Base-by-base conservation (phyloP, 2,329 filamentous ascomycete species). In the Verticillium tricorpus region DNA sequence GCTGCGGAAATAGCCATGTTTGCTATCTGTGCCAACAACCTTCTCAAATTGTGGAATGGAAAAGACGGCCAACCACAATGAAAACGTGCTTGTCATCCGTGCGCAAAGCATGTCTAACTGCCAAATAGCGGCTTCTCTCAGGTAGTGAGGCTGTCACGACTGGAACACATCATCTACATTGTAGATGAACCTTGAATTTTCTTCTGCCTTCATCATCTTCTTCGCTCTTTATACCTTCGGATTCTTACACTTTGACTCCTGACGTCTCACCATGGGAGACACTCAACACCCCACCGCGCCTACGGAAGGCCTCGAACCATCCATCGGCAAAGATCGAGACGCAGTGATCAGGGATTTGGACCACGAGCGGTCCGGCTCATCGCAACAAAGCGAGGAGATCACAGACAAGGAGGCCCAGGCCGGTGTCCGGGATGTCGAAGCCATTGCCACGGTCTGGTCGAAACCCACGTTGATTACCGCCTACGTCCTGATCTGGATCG, bases 401-500 rank as follows among this genome's bases (percentile, higher is more conserved):
- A 28, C 14, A 9, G 45, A 52, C 19, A 25, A 52, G 19, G 45
- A 52, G 19, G 45, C 45, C 5, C 45, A 52, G 12, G 45, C 45
- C 3, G 45, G 45, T 52, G 45, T 52, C 22, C 45, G 73, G 60
- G 69, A 74, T 45, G 73, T 78, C 50, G 73, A 81, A 62, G 77
- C 76, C 32, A 72, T 74, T 39, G 76, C 78, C 5, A 67, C 69
- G 7, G 71, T 74, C n/a, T 81, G 77, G 76, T 74, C 75, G 0
- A 75, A 68, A 54, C 67, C 69, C 2, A 69, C 76, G 25, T 69
- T 82, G 15, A 69, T 76, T 9, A 59, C 69, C 28, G 76, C 76
- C 19, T 82, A 80, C 62, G 61, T 67, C 32, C 64, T 77, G 61
- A 76, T 85, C 55, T 84, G 78, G 73, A 60, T 81, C 37, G 76